These are phyloP conservation scores for Symbiodinium pilosum DNA, from an alignment of 73 alveolate genomes.

Conservation along the genomic window DNA sequence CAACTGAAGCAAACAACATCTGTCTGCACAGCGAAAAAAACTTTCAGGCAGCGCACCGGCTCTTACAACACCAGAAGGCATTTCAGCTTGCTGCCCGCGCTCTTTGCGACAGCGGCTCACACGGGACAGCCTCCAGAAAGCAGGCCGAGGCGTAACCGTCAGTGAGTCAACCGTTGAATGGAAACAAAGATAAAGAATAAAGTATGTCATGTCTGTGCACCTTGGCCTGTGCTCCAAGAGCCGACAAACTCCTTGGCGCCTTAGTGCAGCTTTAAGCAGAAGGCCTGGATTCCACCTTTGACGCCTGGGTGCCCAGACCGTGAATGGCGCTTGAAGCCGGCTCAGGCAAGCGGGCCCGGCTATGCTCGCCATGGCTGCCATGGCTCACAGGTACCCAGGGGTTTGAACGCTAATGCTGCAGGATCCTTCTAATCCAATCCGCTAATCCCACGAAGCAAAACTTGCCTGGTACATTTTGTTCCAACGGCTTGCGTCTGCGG, in stretches of 20 bases:
- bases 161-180: too few species aligned
- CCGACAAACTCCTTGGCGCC: neutral
- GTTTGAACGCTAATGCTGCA: too few species aligned
- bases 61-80: neutral
- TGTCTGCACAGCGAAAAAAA: too few species aligned
- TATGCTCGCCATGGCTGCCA: neutral
- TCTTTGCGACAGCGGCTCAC: neutral
- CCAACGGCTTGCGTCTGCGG: too few species aligned
- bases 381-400: too few species aligned
- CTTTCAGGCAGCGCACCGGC: neutral
- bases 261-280: neutral
- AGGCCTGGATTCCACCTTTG: neutral
- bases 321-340: neutral
- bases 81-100: neutral
- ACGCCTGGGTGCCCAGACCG: neutral
- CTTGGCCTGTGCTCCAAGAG: neutral
- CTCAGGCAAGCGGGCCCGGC: constrained; percentile 14
- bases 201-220: too few species aligned
- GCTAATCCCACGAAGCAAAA: too few species aligned
- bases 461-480: too few species aligned
- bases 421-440: too few species aligned
- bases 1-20: too few species aligned
- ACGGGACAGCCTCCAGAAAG: neutral
- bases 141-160: too few species aligned
- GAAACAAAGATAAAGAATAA: too few species aligned